Conservation (phyloP, 306 rosid species). For the Prinsepia uniflora region DNA sequence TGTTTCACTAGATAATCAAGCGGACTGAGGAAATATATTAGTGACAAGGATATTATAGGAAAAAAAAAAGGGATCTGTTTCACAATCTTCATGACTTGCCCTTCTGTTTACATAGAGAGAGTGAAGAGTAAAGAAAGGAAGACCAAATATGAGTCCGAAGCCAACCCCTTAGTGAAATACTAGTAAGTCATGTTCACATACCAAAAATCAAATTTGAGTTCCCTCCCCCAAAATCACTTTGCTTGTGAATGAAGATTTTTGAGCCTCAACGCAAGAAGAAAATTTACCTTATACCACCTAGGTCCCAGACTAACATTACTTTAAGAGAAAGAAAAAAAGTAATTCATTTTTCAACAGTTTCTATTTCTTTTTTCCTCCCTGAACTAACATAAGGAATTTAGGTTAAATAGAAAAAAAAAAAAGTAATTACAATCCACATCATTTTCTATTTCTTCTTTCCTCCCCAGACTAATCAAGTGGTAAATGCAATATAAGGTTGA, state of each 20-base stretch:
- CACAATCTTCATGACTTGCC: neutral
- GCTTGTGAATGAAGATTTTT: neutral
- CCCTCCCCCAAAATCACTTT: neutral
- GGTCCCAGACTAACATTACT: too few relatives aligned
- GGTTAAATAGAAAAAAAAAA: neutral
- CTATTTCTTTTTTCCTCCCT: neutral
- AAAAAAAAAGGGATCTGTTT: neutral
- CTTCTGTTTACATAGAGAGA: neutral
- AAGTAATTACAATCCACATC: neutral
- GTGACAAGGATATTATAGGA: neutral
- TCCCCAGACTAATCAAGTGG: neutral
- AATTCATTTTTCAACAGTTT: neutral
- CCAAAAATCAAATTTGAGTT: neutral
- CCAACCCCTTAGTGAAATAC: neutral
- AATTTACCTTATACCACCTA: neutral
- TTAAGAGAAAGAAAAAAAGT: neutral
- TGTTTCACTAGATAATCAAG: neutral
- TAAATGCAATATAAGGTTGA: neutral
- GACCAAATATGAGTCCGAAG: constrained; percentile 6
- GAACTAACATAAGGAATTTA: too few relatives aligned
- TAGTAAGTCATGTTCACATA: neutral
- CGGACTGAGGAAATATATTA: neutral
- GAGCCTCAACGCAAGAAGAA: neutral
- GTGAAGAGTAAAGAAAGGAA: neutral
- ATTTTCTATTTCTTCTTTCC: neutral